A percentile compares a stretch with the other conserved stretches of the same genome.
These are phyloP conservation scores for Linum tenue DNA, from an alignment of 345 rosid genomes.

Conservation along the genomic window DNA sequence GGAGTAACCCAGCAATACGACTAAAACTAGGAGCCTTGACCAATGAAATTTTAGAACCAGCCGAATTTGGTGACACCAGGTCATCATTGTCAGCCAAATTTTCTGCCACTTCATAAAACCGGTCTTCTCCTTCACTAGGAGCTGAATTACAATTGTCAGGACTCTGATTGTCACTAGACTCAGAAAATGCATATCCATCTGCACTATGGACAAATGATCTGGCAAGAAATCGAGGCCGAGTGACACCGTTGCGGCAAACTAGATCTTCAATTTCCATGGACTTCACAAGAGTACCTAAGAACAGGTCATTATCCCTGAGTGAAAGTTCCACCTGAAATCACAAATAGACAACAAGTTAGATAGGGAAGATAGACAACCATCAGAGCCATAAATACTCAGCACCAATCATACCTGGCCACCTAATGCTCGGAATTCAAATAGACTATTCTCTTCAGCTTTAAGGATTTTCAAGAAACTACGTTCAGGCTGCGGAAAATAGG, in stretches of 20 bases:
- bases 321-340: constrained; percentile 74
- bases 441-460: constrained; percentile 60
- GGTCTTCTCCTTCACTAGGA: constrained; percentile 77
- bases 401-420: constrained; percentile 75
- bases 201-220: constrained; percentile 65
- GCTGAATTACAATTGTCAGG: constrained; percentile 27
- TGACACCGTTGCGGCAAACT: constrained; percentile 40
- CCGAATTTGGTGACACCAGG: constrained; percentile 16
- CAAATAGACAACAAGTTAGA: constrained; percentile 16
- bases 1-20: constrained; percentile 68
- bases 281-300: constrained; percentile 74
- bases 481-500: constrained; percentile 38
- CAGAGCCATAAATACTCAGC: constrained; percentile 8
- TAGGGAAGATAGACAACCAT: constrained; percentile 12
- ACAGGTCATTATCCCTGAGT: constrained; percentile 64
- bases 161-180: constrained; percentile 30
- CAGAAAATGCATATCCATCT: constrained; percentile 33
- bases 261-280: constrained; percentile 96
- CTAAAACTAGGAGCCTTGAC: constrained; percentile 67
- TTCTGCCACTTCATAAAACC: constrained; percentile 89
- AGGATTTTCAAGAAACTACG: constrained; percentile 58
- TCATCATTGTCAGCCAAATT: constrained; percentile 48
- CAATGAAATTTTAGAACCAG: constrained; percentile 20
- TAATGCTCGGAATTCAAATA: constrained; percentile 79
- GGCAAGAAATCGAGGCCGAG: constrained; percentile 64